Evolutionary conservation across 371 early-diverging fungal species (phyloP), one percentile per base, ranked within the genome.

Genomic region (Zopfochytrium polystomum): DNA sequence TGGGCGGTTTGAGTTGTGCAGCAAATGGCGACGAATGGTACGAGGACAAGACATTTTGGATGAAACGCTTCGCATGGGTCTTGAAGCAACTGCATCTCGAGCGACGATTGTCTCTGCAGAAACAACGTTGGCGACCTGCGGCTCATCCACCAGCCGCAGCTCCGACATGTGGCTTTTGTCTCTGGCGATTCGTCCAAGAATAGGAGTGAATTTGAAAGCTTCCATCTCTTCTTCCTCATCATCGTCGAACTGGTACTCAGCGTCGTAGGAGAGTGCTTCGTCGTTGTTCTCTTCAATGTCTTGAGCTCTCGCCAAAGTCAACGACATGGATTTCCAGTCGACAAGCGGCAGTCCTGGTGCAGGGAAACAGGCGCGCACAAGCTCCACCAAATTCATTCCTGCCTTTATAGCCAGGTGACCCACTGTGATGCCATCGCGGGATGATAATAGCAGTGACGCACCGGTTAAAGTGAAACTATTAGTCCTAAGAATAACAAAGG

Each of bases 371-470:
- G n/a, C n/a, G 60, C 13, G 22, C 29, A 30, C 38, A 20, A 18
- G 48, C 15, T 34, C 25, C 34, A 11, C 22, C 22, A 3, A 4
- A 20, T 11, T 53, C 53, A 20, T 25, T 25, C 47, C 49, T 25
- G 1, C 26, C 38, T 45, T 47, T n/a, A 9, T 47, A 5, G 61
- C 67, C 46, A 66, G 32, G 11, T 27, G n/a, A n/a, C 34, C 25
- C 25, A 48, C 57, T 4, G 53, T 47, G 22, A 57, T 43, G 13
- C 49, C 49, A 26, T 58, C 35, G 30, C 30, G 13, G 1, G 45
- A 30, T 6, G 67, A 58, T n/a, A 56, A 45, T 29, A 62, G 25
- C 15, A 26, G 27, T 18, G 67, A 62, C 7, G 62, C 50, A 22
- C 53, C 67, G 9, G 62, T 57, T 46, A 25, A n/a, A 52, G 7